phyloP scores from a whole-genome alignment of 2,329 filamentous ascomycete genomes.

The Rhytidhysteron rufulum region DNA sequence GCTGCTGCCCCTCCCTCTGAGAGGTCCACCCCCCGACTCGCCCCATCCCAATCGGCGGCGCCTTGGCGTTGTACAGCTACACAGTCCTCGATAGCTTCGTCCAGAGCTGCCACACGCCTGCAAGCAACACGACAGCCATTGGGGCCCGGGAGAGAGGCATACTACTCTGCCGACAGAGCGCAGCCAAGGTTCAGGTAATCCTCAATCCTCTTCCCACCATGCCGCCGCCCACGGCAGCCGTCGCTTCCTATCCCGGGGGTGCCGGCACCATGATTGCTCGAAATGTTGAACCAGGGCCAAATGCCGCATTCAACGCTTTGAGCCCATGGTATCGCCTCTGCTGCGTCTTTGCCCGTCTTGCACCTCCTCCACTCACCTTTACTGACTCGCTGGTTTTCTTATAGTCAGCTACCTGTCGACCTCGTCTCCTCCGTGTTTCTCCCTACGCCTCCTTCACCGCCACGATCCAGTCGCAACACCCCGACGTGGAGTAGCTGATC shows the following conservation, averaged over 20 bases:
- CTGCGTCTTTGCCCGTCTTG: not conserved
- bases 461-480: not conserved
- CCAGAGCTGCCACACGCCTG: too few species aligned
- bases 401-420: not conserved
- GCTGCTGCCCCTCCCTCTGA: not conserved
- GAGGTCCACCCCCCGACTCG: too few species aligned
- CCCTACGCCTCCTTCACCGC: slow-evolving; percentile 1
- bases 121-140: slow-evolving; percentile 3
- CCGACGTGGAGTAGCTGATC: not conserved
- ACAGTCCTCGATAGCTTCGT: too few species aligned
- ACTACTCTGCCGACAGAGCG: not conserved
- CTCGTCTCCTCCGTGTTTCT: not conserved
- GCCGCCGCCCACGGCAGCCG: slow-evolving; percentile 16
- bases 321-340: not conserved
- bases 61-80: too few species aligned
- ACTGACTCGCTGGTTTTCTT: not conserved
- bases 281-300: slow-evolving; percentile 1
- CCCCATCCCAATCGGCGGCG: too few species aligned
- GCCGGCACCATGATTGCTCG: slow-evolving; percentile 18
- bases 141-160: slow-evolving; percentile 1
- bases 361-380: not conserved
- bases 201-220: slow-evolving; percentile 4
- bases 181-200: slow-evolving; percentile 12
- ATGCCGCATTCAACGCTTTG: not conserved
- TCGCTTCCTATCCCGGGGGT: slow-evolving; percentile 21